Percentiles rank a stretch among this genome's conserved stretches.
phyloP scores from a whole-genome alignment of 345 rosid genomes.

The Salix dunnii region DNA sequence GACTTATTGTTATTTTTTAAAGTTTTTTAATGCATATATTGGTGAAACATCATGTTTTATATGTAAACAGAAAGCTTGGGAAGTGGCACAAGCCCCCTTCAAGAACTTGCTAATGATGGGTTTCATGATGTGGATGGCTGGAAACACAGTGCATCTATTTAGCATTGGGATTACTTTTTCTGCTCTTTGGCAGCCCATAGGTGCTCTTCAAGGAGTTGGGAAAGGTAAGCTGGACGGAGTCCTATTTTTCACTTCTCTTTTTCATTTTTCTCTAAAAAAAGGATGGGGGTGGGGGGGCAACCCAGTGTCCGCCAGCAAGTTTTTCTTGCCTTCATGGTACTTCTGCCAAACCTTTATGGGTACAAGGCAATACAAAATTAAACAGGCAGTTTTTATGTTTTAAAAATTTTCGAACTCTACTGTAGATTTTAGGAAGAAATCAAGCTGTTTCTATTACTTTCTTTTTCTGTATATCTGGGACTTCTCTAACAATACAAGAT shows the following conservation, averaged over 20 bases:
- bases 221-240: conserved; percentile 59
- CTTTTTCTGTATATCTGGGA: not conserved
- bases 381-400: not conserved
- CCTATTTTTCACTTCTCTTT: not conserved
- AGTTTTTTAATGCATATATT: not conserved
- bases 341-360: not conserved
- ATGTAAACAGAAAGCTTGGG: conserved; percentile 94
- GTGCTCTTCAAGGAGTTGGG: conserved; percentile 95
- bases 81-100: conserved; percentile 96
- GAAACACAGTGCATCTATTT: conserved; percentile 95
- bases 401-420: too few species aligned
- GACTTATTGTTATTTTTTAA: not conserved
- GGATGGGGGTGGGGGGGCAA: not conserved
- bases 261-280: not conserved
- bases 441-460: too few species aligned
- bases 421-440: too few species aligned
- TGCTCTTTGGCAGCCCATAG: conserved; percentile 97
- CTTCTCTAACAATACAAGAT: not conserved
- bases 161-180: conserved; percentile 98
- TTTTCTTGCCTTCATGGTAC: not conserved
- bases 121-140: conserved; percentile 99
- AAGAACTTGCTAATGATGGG: conserved; percentile 99
- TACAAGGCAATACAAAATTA: not conserved
- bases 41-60: conserved; percentile 2
- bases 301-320: not conserved